Conservation (phyloP, 2,329 filamentous ascomycete species). For the Aspergillus phoenicis region DNA sequence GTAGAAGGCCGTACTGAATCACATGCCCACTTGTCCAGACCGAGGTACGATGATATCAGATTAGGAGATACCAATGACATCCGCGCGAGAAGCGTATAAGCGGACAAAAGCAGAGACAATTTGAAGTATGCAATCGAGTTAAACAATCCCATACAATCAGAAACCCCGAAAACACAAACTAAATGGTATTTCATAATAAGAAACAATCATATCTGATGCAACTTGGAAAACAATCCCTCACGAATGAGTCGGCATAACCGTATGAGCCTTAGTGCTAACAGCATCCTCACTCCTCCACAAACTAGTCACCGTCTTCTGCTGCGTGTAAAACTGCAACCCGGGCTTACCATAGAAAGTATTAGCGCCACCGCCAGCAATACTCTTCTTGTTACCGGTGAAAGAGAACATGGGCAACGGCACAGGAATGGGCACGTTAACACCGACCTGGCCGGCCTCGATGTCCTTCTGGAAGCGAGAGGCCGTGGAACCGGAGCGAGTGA, state of each 20-base stretch:
- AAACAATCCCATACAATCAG: background rate
- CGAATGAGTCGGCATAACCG: constrained; percentile 80
- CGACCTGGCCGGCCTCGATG: constrained; percentile 67
- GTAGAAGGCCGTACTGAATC: no score
- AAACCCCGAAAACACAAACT: background rate
- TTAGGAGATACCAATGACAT: no score
- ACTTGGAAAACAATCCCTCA: constrained; percentile 11
- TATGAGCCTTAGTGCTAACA: constrained; percentile 78
- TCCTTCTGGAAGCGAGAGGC: constrained; percentile 65
- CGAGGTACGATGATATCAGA: no score
- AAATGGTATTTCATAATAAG: background rate
- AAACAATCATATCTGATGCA: background rate
- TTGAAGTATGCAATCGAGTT: background rate
- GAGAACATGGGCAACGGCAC: constrained; percentile 65
- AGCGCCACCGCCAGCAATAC: constrained; percentile 84
- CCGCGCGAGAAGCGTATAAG: no score
- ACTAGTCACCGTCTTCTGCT: constrained; percentile 95
- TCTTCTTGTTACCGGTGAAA: constrained; percentile 79
- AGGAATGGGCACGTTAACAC: constrained; percentile 68
- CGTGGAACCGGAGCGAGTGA: constrained; percentile 64
- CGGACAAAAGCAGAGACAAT: background rate
- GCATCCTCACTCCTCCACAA: constrained; percentile 87
- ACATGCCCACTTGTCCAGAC: no score
- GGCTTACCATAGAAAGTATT: constrained; percentile 95
- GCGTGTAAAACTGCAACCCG: constrained; percentile 92